Evolutionary conservation across 306 rosid species (phyloP), one percentile per base, ranked within the genome.

Genomic region (Gastrolobium villosum): DNA sequence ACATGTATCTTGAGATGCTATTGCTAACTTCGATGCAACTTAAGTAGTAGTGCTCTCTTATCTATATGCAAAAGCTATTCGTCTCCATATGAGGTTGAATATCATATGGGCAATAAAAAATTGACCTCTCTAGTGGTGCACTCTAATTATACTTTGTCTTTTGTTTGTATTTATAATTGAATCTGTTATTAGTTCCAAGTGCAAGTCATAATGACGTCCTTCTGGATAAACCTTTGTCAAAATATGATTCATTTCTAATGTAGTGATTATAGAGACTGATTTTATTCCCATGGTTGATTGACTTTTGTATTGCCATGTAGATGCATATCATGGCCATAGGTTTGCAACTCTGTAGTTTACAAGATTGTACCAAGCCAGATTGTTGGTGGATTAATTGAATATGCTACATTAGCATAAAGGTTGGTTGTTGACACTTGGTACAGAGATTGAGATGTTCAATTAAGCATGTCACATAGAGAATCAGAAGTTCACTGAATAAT

Each of bases 321-420:
- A 77, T 43, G 34, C 14, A 37, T 60, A 70, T 30, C 5, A 41
- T n/a, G 70, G 31, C 63, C 5, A 0, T 0, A 50, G 15, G 83
- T 62, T 62, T 62, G 73, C 14, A 40, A 30, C 53, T 39, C 13
- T 15, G 28, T 15, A 71, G 37, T 52, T 52, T 36, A 7, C 56
- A 15, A 54, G 67, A 11, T 46, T 59, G 70, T 41, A 57, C 50
- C 61, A 56, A 28, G 60, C 11, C 35, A 31, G 20, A 45, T 55
- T 20, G 10, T 69, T 57, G 70, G 61, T 70, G 54, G 44, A 46
- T 59, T 7, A 50, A 41, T 60, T 70, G 40, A 60, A 60, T 67
- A 10, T 43, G 40, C 40, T 49, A 43, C 69, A 26, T 68, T 2
- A 26, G 28, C 66, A 59, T 36, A 20, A 35, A 8, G 36, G 70